Percentiles rank a stretch among this genome's conserved stretches.
These are phyloP conservation scores for Auricularia heimuer DNA, from an alignment of 768 basidiomycete genomes.

Conservation along the genomic window DNA sequence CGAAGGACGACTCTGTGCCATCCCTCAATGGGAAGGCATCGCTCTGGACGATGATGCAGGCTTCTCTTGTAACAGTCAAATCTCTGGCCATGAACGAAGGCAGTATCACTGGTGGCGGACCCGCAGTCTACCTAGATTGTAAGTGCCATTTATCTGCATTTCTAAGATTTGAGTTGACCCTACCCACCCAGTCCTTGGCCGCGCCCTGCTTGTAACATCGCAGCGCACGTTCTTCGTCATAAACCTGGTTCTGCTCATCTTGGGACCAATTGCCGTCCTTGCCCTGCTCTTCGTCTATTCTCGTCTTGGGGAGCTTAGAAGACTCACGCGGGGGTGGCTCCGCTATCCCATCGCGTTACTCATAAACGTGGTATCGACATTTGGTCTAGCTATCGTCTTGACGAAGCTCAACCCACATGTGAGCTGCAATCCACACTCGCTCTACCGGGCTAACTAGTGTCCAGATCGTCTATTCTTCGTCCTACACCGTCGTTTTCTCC, in stretches of 20 bases:
- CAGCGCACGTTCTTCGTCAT: conserved; percentile 38
- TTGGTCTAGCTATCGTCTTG: conserved; percentile 38
- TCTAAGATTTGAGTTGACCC: conserved; percentile 2
- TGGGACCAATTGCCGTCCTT: conserved; percentile 48
- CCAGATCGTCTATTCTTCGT: conserved; percentile 53
- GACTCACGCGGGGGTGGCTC: conserved; percentile 28
- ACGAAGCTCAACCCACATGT: conserved; percentile 57
- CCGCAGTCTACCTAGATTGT: conserved; percentile 69
- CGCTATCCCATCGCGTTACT: conserved; percentile 56
- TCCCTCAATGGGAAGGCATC: conserved; percentile 44
- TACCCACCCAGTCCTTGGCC: conserved; percentile 44
- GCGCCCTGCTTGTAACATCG: conserved; percentile 44
- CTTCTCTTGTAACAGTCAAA: conserved; percentile 42
- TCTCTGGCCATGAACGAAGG: conserved; percentile 41
- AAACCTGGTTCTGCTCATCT: conserved; percentile 51
- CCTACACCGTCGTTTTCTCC: conserved; percentile 41
- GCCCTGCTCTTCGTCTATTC: conserved; percentile 30
- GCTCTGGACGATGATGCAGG: conserved; percentile 76
- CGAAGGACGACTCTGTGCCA: conserved; percentile 57
- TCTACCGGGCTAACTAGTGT: neutral
- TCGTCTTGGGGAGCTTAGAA: neutral
- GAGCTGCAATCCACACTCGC: conserved; percentile 14
- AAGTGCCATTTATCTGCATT: conserved; percentile 17
- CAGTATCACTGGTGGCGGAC: conserved; percentile 15
- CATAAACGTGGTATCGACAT: conserved; percentile 36